phyloP scores from a whole-genome alignment of 2,329 filamentous ascomycete genomes.

The Basipetospora chlamydospora region DNA sequence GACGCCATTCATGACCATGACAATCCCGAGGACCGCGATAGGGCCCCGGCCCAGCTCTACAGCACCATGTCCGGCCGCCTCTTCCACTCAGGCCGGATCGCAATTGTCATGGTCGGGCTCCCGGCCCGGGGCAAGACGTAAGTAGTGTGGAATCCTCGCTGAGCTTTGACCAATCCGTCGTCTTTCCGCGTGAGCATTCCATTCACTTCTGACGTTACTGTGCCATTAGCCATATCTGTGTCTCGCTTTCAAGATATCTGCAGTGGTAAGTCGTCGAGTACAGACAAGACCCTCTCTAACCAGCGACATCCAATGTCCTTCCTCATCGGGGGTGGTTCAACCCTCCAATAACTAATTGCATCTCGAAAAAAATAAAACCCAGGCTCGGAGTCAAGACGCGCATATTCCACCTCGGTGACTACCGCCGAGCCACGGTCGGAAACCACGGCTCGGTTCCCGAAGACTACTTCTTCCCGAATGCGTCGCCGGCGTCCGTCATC shows the following conservation, averaged over 20 bases:
- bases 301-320: too few species aligned
- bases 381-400: conserved; percentile 95
- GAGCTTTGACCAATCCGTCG: too few species aligned
- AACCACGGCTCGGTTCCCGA: conserved; percentile 74
- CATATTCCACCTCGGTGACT: conserved; percentile 95
- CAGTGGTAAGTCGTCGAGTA: conserved; percentile 75
- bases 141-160: too few species aligned
- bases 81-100: conserved; percentile 93
- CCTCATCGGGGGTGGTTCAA: too few species aligned
- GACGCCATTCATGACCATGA: conserved; percentile 98
- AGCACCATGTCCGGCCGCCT: conserved; percentile 94
- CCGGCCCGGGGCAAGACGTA: conserved; percentile 92
- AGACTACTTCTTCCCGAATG: conserved; percentile 96
- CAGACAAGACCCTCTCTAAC: too few species aligned
- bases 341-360: too few species aligned
- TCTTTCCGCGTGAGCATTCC: too few species aligned
- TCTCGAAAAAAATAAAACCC: too few species aligned
- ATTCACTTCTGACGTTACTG: too few species aligned
- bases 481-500: conserved; percentile 82
- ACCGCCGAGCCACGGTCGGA: conserved; percentile 80
- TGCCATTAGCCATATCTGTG: conserved; percentile 87
- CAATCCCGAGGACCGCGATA: conserved; percentile 61
- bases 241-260: conserved; percentile 86
- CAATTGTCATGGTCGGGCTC: conserved; percentile 90
- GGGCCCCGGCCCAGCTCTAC: conserved; percentile 93